phyloP scores from a whole-genome alignment of 208 protist genomes.

The Leishmania major region DNA sequence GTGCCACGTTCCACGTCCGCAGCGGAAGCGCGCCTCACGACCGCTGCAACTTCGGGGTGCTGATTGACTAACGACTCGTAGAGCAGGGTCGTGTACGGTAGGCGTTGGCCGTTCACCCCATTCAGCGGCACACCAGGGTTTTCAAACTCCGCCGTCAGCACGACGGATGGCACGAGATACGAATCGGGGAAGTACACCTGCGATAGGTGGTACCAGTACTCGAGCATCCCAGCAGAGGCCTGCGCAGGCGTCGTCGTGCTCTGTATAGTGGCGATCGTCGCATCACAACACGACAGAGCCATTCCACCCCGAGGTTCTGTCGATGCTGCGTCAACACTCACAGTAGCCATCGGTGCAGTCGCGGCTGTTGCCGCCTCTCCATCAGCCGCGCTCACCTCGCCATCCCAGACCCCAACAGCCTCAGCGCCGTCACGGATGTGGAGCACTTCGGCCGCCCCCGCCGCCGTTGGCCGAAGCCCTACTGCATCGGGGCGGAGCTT shows the following conservation, averaged over 20 bases:
- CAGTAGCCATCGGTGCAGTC: not conserved
- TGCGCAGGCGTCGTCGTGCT: not conserved
- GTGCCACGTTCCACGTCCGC: not conserved
- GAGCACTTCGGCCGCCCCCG: not conserved
- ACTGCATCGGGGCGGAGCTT: slow-evolving; percentile 32
- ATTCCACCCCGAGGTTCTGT: not conserved
- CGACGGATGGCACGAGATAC: slow-evolving; percentile 43
- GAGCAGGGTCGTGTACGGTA: slow-evolving; percentile 39
- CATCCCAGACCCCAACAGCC: not conserved
- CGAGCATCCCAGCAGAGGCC: not conserved
- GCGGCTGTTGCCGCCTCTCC: not conserved
- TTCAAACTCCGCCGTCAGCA: slow-evolving; percentile 46
- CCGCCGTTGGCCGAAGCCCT: not conserved
- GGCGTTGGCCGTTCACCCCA: slow-evolving; percentile 47
- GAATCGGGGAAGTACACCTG: slow-evolving; percentile 55
- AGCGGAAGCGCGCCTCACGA: slow-evolving; percentile 4
- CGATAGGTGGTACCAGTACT: slow-evolving; percentile 81
- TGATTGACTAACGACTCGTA: slow-evolving; percentile 24
- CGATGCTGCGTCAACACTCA: not conserved
- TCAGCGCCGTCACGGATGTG: not conserved
- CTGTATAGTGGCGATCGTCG: not conserved
- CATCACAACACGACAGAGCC: not conserved
- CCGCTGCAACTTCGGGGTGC: slow-evolving; percentile 32
- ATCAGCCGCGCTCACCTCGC: not conserved
- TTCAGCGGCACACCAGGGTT: slow-evolving; percentile 52